Evolutionary conservation across 2,329 filamentous ascomycete genomes (phyloP).

Genomic region (Fusarium redolens): DNA sequence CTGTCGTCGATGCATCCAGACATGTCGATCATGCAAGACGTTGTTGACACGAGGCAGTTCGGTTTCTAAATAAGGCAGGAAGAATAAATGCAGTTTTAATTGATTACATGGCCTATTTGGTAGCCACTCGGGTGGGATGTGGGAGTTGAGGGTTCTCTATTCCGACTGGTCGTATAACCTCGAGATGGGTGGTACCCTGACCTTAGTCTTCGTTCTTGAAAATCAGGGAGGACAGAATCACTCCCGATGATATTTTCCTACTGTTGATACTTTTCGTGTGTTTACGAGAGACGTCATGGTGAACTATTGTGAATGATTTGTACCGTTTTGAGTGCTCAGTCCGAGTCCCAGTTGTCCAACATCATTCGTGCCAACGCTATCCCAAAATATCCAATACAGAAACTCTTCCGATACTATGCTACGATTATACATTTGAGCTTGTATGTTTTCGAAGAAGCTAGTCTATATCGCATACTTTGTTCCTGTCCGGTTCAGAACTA

Average conservation of each 20-base stretch:
- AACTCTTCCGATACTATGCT: neutral
- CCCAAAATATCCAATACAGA: neutral
- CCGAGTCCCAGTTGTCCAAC: neutral
- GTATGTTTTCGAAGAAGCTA: neutral
- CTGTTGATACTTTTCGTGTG: neutral
- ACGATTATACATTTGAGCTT: neutral
- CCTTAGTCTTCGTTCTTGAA: neutral
- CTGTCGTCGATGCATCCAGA: constrained; percentile 25
- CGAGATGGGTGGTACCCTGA: constrained; percentile 1
- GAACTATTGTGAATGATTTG: neutral
- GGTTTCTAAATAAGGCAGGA: constrained; percentile 6
- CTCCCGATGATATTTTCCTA: neutral
- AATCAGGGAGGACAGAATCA: neutral
- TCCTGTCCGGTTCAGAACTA: neutral
- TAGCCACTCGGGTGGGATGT: constrained; percentile 9
- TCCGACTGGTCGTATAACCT: constrained; percentile 21
- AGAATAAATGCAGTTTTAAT: constrained; percentile 15
- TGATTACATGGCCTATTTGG: constrained; percentile 9
- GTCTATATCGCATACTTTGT: neutral
- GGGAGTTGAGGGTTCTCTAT: constrained; percentile 5
- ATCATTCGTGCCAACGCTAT: neutral
- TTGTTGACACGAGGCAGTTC: constrained; percentile 7
- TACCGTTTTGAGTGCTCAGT: neutral
- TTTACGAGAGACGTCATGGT: neutral
- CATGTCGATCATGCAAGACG: constrained; percentile 31